A percentile compares a stretch with the other conserved stretches of the same genome.
Evolutionary conservation across 805 yeast genomes (phyloP).

Genomic region (Lachancea fermentati): DNA sequence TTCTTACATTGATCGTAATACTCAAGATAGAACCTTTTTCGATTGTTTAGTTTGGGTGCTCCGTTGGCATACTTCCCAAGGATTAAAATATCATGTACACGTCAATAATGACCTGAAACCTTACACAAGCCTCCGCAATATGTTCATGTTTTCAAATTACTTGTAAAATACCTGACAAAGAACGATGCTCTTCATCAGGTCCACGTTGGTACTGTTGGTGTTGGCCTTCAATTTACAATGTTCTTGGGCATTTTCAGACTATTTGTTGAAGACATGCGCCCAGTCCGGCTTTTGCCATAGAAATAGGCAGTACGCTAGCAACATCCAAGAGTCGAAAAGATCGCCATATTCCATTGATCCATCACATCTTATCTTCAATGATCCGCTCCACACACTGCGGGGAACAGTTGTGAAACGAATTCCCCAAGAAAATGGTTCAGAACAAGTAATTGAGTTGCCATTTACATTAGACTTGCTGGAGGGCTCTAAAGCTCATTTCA

Average conservation of each 20-base stretch:
- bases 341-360: slow-evolving; percentile 40
- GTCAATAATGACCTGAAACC: too few relatives aligned
- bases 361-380: slow-evolving; percentile 28
- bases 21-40: too few relatives aligned
- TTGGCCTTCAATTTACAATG: neutral
- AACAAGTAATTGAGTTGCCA: slow-evolving; percentile 43
- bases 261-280: slow-evolving; percentile 69
- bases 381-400: slow-evolving; percentile 31
- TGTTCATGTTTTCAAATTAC: too few relatives aligned
- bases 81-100: too few relatives aligned
- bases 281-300: slow-evolving; percentile 82
- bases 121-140: too few relatives aligned
- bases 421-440: slow-evolving; percentile 27
- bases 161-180: neutral
- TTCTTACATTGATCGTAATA: too few relatives aligned
- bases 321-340: slow-evolving; percentile 31
- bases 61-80: too few relatives aligned
- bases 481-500: slow-evolving; percentile 55
- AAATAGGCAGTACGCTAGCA: slow-evolving; percentile 60
- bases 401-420: slow-evolving; percentile 47
- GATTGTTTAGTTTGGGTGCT: too few relatives aligned
- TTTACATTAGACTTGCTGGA: slow-evolving; percentile 52
- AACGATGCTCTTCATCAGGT: neutral
- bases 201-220: neutral
- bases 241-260: slow-evolving; percentile 48